Evolutionary conservation across 2,329 filamentous ascomycete species (phyloP).

Genomic region (Sclerotinia trifoliorum): DNA sequence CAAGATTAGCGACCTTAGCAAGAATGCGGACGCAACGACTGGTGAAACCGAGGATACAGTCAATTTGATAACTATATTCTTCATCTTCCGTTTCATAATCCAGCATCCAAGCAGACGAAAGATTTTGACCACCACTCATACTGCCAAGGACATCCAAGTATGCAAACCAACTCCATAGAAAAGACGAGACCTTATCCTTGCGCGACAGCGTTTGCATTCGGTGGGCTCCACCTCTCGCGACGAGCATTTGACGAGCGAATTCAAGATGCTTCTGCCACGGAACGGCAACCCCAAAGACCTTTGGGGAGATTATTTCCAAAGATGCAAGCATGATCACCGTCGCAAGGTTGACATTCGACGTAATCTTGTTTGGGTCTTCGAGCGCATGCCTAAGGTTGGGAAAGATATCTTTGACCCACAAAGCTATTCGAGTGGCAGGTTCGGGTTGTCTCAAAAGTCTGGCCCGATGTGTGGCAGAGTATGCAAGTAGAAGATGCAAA

Average conservation of each 20-base stretch:
- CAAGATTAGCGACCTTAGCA: slow-evolving; percentile 69
- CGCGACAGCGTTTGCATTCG: slow-evolving; percentile 48
- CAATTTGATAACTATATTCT: slow-evolving; percentile 64
- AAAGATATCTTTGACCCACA: slow-evolving; percentile 78
- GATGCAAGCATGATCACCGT: slow-evolving; percentile 84
- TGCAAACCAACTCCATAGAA: slow-evolving; percentile 78
- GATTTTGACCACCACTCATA: slow-evolving; percentile 55
- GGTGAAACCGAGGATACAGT: slow-evolving; percentile 79
- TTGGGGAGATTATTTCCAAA: slow-evolving; percentile 78
- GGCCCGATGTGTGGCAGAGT: slow-evolving; percentile 80
- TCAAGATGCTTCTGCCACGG: slow-evolving; percentile 78
- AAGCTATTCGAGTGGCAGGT: slow-evolving; percentile 73
- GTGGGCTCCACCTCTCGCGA: slow-evolving; percentile 60
- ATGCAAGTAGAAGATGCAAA: slow-evolving; percentile 74
- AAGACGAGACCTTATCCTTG: slow-evolving; percentile 63
- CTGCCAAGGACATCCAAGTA: slow-evolving; percentile 79
- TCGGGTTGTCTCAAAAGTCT: slow-evolving; percentile 71
- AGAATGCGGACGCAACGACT: slow-evolving; percentile 68
- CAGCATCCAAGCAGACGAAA: slow-evolving; percentile 34
- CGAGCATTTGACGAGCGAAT: slow-evolving; percentile 73
- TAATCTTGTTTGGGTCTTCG: slow-evolving; percentile 57
- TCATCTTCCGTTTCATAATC: slow-evolving; percentile 54
- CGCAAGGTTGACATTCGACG: slow-evolving; percentile 72
- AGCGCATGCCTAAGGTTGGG: slow-evolving; percentile 68
- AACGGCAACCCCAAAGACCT: slow-evolving; percentile 75